Evolutionary conservation across 1,284 basidiomycete species (phyloP).

Genomic region (Ceratobasidium theobromae): DNA sequence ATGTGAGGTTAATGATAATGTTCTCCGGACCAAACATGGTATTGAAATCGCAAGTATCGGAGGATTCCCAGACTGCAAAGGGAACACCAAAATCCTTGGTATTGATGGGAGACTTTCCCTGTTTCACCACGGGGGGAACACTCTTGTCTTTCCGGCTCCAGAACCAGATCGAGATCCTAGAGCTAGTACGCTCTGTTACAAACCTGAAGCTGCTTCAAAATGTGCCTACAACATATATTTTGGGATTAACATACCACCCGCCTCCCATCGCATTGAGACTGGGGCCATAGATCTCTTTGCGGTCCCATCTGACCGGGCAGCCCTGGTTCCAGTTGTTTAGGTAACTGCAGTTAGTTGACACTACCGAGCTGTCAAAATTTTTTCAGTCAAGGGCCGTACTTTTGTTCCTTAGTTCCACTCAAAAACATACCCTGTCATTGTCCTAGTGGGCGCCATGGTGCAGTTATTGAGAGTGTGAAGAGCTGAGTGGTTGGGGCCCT

Average conservation of each 20-base stretch:
- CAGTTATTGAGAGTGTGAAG: slow-evolving; percentile 54
- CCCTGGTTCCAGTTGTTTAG: slow-evolving; percentile 59
- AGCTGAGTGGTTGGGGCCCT: slow-evolving; percentile 52
- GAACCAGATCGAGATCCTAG: slow-evolving; percentile 51
- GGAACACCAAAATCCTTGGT: slow-evolving; percentile 48
- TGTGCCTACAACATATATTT: not conserved
- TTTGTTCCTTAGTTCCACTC: slow-evolving; percentile 33
- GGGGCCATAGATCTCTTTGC: slow-evolving; percentile 55
- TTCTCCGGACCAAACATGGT: slow-evolving; percentile 58
- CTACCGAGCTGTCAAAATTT: slow-evolving; percentile 43
- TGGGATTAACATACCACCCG: slow-evolving; percentile 50
- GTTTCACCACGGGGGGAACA: slow-evolving; percentile 48
- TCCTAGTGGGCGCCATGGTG: slow-evolving; percentile 43
- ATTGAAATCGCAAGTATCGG: slow-evolving; percentile 53
- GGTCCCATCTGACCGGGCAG: slow-evolving; percentile 58
- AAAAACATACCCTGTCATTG: slow-evolving; percentile 38
- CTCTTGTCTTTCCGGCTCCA: slow-evolving; percentile 49
- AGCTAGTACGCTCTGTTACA: slow-evolving; percentile 34
- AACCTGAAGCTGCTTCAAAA: slow-evolving; percentile 12
- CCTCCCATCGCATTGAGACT: slow-evolving; percentile 61
- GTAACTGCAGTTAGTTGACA: slow-evolving; percentile 54
- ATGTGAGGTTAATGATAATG: slow-evolving; percentile 60
- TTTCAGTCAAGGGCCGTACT: slow-evolving; percentile 1
- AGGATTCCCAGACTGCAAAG: slow-evolving; percentile 56
- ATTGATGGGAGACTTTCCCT: slow-evolving; percentile 39